Conservation (phyloP, 2,329 filamentous ascomycete genomes). For the Talaromyces atroroseus region DNA sequence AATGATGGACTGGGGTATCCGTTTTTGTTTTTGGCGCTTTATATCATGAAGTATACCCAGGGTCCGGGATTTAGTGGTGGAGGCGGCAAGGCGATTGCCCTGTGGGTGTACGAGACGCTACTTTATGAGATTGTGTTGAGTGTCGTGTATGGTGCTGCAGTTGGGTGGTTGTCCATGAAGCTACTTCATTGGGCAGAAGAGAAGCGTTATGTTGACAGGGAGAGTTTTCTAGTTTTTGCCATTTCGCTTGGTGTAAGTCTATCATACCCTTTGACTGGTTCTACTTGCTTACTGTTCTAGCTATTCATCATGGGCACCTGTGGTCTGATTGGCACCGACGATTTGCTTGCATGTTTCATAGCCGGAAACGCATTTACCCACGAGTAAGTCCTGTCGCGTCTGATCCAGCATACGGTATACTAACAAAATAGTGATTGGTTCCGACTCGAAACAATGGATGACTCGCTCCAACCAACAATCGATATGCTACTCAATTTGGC, state of each 20-base stretch:
- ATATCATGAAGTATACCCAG: conserved; percentile 70
- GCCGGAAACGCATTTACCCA: conserved; percentile 87
- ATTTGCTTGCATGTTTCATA: conserved; percentile 87
- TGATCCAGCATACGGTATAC: too few species aligned
- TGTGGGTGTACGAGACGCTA: conserved; percentile 85
- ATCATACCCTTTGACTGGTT: too few species aligned
- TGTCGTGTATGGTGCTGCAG: conserved; percentile 66
- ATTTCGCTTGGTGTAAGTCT: conserved; percentile 67
- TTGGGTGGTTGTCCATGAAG: conserved; percentile 77
- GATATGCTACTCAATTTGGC: conserved; percentile 89
- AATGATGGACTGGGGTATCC: conserved; percentile 89
- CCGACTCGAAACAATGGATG: conserved; percentile 78
- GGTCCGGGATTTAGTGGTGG: conserved; percentile 54
- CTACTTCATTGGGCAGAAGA: conserved; percentile 79
- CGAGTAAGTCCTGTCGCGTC: conserved; percentile 62
- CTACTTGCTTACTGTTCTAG: too few species aligned
- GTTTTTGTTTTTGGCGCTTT: conserved; percentile 78
- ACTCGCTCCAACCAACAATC: conserved; percentile 88
- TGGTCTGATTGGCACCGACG: conserved; percentile 80
- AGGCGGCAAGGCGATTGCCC: conserved; percentile 60
- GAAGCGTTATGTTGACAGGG: conserved; percentile 73
- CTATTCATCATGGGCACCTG: conserved; percentile 84
- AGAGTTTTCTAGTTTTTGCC: conserved; percentile 82
- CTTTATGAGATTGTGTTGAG: conserved; percentile 77
- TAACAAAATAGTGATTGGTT: conserved; percentile 67